phyloP scores from a whole-genome alignment of 306 rosid species.

The Quercus agrifolia region DNA sequence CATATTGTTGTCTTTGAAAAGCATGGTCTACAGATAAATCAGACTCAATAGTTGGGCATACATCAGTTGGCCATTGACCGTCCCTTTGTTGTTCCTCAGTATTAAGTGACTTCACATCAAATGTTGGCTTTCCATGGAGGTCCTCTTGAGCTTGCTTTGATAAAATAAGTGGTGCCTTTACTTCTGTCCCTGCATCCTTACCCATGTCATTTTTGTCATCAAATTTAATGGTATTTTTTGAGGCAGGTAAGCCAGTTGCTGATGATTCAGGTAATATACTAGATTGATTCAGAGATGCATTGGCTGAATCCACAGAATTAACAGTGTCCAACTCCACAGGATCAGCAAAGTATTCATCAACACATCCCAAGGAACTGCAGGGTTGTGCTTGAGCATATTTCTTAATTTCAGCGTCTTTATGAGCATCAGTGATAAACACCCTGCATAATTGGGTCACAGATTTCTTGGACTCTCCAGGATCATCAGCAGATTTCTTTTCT shows the following conservation, averaged over 20 bases:
- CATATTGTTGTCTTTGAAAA: constrained; percentile 17
- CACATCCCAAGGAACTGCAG: constrained; percentile 33
- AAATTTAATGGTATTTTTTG: constrained; percentile 21
- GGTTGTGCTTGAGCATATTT: constrained; percentile 20
- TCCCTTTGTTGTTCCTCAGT: constrained; percentile 23
- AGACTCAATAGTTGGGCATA: constrained; percentile 22
- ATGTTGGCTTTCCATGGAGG: constrained; percentile 12
- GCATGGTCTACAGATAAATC: constrained; percentile 2
- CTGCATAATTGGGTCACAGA: constrained; percentile 12
- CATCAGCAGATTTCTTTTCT: constrained; percentile 30
- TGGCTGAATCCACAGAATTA: constrained; percentile 11
- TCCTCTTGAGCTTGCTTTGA: constrained; percentile 9
- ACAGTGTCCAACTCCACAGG: constrained; percentile 28
- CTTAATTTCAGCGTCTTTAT: constrained; percentile 19
- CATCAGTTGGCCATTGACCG: constrained; percentile 24
- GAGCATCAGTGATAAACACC: constrained; percentile 21
- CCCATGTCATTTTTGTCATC: constrained; percentile 20
- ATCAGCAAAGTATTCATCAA: constrained; percentile 56
- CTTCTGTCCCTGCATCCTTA: constrained; percentile 1
- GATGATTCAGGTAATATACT: constrained; percentile 22
- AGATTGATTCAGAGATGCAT: constrained; percentile 23
- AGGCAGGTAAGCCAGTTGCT: constrained; percentile 4
- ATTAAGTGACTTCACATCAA: constrained; percentile 15
- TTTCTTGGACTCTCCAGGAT: constrained; percentile 20
- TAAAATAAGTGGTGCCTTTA: background rate